phyloP scores from a whole-genome alignment of 139 green algal genomes.

The Chlorella sp. region DNA sequence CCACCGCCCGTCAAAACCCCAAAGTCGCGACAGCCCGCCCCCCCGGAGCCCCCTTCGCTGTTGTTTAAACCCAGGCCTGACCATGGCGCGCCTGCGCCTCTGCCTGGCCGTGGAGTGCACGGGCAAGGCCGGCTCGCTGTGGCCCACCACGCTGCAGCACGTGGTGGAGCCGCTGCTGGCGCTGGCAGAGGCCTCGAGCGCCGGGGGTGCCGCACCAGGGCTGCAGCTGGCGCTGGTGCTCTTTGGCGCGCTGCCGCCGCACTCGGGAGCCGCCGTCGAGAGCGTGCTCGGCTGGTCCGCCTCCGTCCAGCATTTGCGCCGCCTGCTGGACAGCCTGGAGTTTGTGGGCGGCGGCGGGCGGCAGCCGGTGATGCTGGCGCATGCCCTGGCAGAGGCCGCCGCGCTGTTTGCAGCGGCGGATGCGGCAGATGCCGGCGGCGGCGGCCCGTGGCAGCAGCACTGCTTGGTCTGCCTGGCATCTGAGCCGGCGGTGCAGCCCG shows the following conservation, averaged over 20 bases:
- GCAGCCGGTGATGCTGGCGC: conserved; percentile 20
- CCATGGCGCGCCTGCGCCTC: background rate
- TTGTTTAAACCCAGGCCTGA: no score
- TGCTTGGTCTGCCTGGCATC: conserved; percentile 19
- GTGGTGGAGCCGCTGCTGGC: conserved; percentile 11
- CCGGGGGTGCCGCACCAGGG: background rate
- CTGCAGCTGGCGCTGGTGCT: conserved; percentile 16
- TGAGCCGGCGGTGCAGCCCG: background rate
- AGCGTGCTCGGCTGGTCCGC: background rate
- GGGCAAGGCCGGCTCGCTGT: background rate
- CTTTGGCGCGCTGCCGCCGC: conserved; percentile 13
- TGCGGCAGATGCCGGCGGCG: background rate
- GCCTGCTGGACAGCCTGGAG: background rate
- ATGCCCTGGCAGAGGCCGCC: conserved; percentile 6
- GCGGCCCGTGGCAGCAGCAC: conserved; percentile 10
- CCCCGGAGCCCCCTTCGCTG: no score
- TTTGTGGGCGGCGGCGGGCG: conserved; percentile 10
- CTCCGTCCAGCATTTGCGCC: background rate
- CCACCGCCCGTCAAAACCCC: no score
- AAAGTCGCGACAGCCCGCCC: no score
- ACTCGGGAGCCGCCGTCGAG: conserved; percentile 1
- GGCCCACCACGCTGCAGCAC: background rate
- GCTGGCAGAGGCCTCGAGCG: background rate
- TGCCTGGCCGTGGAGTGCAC: conserved; percentile 22
- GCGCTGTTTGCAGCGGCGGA: conserved; percentile 6